Percentiles rank a stretch among this genome's conserved stretches.
These are phyloP conservation scores for Letharia lupina DNA, from an alignment of 495 filamentous ascomycete species.

Conservation along the genomic window DNA sequence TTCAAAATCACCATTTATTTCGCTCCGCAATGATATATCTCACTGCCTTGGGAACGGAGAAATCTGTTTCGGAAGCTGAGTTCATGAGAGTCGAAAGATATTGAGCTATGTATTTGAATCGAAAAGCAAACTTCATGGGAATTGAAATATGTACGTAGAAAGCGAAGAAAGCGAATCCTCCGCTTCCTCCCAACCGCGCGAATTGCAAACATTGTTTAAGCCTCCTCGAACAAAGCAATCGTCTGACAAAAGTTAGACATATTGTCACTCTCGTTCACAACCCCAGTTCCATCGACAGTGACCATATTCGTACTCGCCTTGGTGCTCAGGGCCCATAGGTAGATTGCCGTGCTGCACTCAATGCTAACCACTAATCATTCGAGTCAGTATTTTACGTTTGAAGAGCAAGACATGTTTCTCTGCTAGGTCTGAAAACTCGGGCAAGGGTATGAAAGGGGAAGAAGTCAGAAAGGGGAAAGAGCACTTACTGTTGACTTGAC, in stretches of 20 bases:
- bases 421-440: too few species aligned
- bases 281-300: constrained; percentile 43
- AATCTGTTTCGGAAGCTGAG: too few species aligned
- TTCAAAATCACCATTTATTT: too few species aligned
- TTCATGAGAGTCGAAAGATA: too few species aligned
- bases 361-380: constrained; percentile 53
- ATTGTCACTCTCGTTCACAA: constrained; percentile 60
- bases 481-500: constrained; percentile 59
- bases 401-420: too few species aligned
- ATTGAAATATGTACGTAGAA: too few species aligned
- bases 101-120: constrained; percentile 7
- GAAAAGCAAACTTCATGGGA: neutral
- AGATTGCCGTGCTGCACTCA: constrained; percentile 57
- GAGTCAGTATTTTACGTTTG: too few species aligned
- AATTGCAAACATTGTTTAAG: neutral
- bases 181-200: constrained; percentile 11
- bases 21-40: too few species aligned
- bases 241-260: constrained; percentile 68
- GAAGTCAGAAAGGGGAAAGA: too few species aligned
- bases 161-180: neutral
- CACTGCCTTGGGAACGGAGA: too few species aligned
- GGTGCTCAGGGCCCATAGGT: constrained; percentile 74
- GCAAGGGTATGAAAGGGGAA: too few species aligned
- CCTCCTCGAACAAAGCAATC: constrained; percentile 53
- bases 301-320: constrained; percentile 87